Evolutionary conservation across 1,284 basidiomycete genomes (phyloP), one percentile per base, ranked within the genome.

Genomic region (Meira nashicola): DNA sequence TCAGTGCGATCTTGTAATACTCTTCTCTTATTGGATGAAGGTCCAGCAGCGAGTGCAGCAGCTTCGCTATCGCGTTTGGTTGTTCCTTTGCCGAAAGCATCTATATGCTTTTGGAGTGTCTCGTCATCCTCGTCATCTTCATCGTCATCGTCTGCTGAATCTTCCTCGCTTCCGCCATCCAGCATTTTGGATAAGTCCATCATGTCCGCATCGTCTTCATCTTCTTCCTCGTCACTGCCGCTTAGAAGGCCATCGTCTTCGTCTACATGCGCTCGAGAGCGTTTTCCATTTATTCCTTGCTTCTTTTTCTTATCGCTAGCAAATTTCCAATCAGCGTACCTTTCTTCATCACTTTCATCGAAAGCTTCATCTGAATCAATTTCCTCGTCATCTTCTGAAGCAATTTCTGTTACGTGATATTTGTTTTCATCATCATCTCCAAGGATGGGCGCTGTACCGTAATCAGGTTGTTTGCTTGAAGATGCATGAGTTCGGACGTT

Each of bases 1-100:
- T 89, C 87, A 1, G 86, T 88, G 44, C 83, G 83, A 70, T 92
- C 90, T 58, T 84, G 82, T 39, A 89, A 74, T 1, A 87, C 75
- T 14, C 86, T 53, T 53, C 50, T 17, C 28, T 53, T 53, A 9
- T 25, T 44, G 4, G 28, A 3, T 33, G 28, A 33, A 23, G 21
- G 14, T 17, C 46, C 46, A n/a, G 23, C 5, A 6, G 2, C 28
- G n/a, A 12, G 21, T 23, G 12, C 28, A 23, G 12, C 50, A 17
- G 12, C 50, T 12, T 39, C 38, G 12, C 37, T 33, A 41, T 39
- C 50, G 11, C n/a, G 17, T 7, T 15, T 17, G 2, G 50, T 5
- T 39, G 21, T 53, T 19, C 28, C 19, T 38, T 38, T 53, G 17
- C 50, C 50, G 15, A 53, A 15, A 2, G 15, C 19, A 4, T 84